These are phyloP conservation scores for Geotrichum siamense DNA, from an alignment of 1,139 yeast genomes.

Conservation along the genomic window DNA sequence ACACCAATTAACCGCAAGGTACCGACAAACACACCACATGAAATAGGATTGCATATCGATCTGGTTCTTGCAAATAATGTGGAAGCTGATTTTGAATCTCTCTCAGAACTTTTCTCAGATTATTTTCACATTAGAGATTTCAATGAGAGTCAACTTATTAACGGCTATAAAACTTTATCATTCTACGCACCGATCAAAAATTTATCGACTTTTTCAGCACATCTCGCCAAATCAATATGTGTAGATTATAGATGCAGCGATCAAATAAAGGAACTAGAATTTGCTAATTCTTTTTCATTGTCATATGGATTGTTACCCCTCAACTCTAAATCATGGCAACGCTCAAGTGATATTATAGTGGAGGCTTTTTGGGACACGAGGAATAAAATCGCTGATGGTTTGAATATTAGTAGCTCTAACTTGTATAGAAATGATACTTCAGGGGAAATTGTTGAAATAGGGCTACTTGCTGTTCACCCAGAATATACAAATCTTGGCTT, in stretches of 20 bases:
- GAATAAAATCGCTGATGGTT: slow-evolving; percentile 9
- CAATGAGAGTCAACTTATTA: slow-evolving; percentile 2
- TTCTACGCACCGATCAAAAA: slow-evolving; percentile 17
- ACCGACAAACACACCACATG: slow-evolving; percentile 29
- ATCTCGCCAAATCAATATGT: slow-evolving; percentile 3
- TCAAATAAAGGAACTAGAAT: slow-evolving; percentile 17
- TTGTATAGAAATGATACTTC: slow-evolving; percentile 4
- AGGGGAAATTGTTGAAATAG: slow-evolving; percentile 25
- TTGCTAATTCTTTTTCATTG: slow-evolving; percentile 25
- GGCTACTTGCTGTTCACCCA: slow-evolving; percentile 22
- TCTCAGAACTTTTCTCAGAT: slow-evolving; percentile 2
- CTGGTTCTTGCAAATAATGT: slow-evolving; percentile 11
- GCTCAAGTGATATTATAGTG: slow-evolving; percentile 23
- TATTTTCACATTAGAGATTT: slow-evolving; percentile 13
- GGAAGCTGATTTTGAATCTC: slow-evolving; percentile 2
- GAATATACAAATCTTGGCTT: slow-evolving; percentile 21
- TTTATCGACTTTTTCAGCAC: slow-evolving; percentile 6
- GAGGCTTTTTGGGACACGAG: slow-evolving; percentile 25
- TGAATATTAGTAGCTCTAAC: slow-evolving; percentile 1
- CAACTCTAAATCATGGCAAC: slow-evolving; percentile 23
- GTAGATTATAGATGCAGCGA: slow-evolving; percentile 2
- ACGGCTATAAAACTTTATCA: slow-evolving; percentile 23
- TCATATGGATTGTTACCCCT: slow-evolving; percentile 25
- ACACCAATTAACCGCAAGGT: slow-evolving; percentile 19
- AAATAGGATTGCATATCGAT: slow-evolving; percentile 29